These are phyloP conservation scores for Akanthomyces uredinophilus DNA, from an alignment of 2,329 filamentous ascomycete species.

Conservation along the genomic window DNA sequence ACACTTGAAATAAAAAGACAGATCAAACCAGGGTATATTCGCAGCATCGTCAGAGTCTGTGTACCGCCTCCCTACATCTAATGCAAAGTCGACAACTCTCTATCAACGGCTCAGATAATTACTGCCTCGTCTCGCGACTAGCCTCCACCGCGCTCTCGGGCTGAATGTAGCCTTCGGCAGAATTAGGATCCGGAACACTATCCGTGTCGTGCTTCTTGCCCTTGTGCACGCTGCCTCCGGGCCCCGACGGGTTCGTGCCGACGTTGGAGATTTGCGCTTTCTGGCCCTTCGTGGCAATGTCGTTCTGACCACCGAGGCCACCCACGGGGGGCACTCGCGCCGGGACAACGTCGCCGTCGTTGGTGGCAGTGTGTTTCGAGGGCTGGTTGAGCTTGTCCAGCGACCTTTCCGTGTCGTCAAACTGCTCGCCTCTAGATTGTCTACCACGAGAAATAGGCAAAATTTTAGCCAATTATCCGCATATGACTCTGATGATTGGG, in stretches of 20 bases:
- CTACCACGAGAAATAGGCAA: too few relatives aligned
- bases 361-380: slow-evolving; percentile 22
- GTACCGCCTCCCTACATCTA: background rate
- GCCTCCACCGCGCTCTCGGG: slow-evolving; percentile 37
- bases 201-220: slow-evolving; percentile 36
- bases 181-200: slow-evolving; percentile 37
- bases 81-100: too few relatives aligned
- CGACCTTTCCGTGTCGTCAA: slow-evolving; percentile 39
- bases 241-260: slow-evolving; percentile 29
- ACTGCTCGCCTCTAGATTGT: slow-evolving; percentile 39
- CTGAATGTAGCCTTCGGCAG: slow-evolving; percentile 37
- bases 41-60: background rate
- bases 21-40: too few relatives aligned
- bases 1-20: too few relatives aligned
- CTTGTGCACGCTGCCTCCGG: slow-evolving; percentile 35
- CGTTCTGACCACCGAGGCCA: slow-evolving; percentile 22
- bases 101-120: background rate
- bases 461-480: slow-evolving; percentile 5
- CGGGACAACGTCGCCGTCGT: slow-evolving; percentile 33
- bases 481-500: background rate
- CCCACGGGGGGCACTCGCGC: slow-evolving; percentile 21
- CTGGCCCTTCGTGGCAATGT: slow-evolving; percentile 31
- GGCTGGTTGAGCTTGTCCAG: slow-evolving; percentile 32
- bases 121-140: slow-evolving; percentile 22
- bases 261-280: slow-evolving; percentile 35